Evolutionary conservation across 169 alveolate species (phyloP), one percentile per base, ranked within the genome.

Genomic region (Babesia caballi): DNA sequence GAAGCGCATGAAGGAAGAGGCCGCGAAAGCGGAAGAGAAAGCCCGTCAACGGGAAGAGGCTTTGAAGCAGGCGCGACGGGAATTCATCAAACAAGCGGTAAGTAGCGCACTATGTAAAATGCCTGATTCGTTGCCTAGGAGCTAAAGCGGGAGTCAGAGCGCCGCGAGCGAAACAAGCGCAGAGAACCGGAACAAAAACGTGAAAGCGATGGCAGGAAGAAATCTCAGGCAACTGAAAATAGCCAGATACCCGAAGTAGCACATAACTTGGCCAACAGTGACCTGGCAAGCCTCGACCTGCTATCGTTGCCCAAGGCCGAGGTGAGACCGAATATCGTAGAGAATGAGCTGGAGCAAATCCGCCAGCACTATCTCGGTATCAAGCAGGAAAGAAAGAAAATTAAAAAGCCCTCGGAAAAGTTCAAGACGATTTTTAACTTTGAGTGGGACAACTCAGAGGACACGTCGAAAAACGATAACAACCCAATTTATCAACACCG

Each of bases 341-440:
- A 92, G 66, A 76, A 89, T 73, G 97, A 93, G 66, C 66, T 91
- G 21, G 94, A 91, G 66, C 89, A 83, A 51, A 94, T 95, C 32
- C 85, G 95, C 61, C 86, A 88, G 49, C 92, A 92, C 50, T 94
- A 94, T 69, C 81, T 95, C 56, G 98, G 98, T 12, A 75, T 91
- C 56, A 85, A 88, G 35, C 88, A 90, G 54, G 93, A 91, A 56
- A 84, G 89, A 75, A 92, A 92, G 73, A 94, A 93, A 57, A 54
- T 93, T 19, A 91, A 90, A 36, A 95, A 95, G 65, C 98, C 97
- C 0, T 93, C 98, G 38, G 98, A 94, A 65, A 95, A 94, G 69
- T 94, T 93, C 85, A 46, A 90, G 69, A 91, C 90, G 41, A 83
- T 89, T 6, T 93, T 94, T 42, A 85, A 88, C 61, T 93, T 93